Evolutionary conservation across 2,329 filamentous ascomycete genomes (phyloP).

Genomic region (Arthrobotrys sinensis): DNA sequence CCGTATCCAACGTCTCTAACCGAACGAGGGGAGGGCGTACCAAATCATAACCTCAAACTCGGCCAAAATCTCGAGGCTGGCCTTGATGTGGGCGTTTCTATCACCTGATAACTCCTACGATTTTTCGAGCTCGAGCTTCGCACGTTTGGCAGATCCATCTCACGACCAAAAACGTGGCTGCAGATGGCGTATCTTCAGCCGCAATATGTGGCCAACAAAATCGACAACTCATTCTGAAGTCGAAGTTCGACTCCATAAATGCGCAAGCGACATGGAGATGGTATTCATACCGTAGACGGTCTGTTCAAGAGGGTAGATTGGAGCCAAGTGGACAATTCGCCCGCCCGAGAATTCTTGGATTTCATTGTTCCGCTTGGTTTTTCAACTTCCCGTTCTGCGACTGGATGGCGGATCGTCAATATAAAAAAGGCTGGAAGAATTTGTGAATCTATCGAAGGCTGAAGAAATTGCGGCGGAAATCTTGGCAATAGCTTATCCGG

Average conservation of each 20-base stretch:
- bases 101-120: neutral
- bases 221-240: neutral
- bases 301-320: no score
- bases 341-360: no score
- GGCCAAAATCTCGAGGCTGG: no score
- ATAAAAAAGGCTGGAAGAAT: no score
- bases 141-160: neutral
- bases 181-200: conserved; percentile 1
- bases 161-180: neutral
- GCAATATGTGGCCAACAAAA: neutral
- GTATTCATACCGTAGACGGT: no score
- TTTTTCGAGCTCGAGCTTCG: neutral
- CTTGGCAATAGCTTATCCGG: conserved; percentile 4
- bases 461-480: neutral
- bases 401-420: neutral
- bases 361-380: no score
- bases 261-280: no score
- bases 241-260: no score
- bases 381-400: no score
- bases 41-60: no score
- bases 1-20: neutral
- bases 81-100: neutral
- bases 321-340: no score
- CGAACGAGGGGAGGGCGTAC: no score
- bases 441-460: neutral